Percentiles rank a stretch among this genome's conserved stretches.
These are phyloP conservation scores for Pluteus cervinus DNA, from an alignment of 768 basidiomycete species.

Conservation along the genomic window DNA sequence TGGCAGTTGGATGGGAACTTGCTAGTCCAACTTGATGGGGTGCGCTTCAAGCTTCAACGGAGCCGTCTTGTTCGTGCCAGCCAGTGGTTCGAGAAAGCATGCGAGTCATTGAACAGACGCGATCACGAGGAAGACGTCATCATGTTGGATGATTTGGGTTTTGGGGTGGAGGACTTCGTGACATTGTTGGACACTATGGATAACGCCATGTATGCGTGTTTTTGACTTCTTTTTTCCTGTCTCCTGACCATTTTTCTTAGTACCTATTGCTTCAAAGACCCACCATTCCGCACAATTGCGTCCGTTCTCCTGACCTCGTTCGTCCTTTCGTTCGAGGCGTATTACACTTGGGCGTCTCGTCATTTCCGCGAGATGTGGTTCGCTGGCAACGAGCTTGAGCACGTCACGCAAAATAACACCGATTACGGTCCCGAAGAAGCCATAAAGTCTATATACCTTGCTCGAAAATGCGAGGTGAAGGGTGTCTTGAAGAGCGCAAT, in stretches of 20 bases:
- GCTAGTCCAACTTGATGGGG: constrained; percentile 25
- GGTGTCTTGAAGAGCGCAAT: neutral
- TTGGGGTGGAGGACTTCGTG: constrained; percentile 26
- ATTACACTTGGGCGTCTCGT: no score
- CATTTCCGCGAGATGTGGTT: no score
- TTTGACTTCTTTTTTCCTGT: neutral
- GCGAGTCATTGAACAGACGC: constrained; percentile 9
- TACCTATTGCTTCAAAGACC: neutral
- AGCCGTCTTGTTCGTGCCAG: constrained; percentile 25
- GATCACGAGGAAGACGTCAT: constrained; percentile 5
- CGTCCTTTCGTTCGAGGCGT: no score
- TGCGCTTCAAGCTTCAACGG: constrained; percentile 28
- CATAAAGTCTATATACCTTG: neutral
- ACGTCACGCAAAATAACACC: neutral
- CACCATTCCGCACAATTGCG: neutral
- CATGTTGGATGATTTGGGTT: constrained; percentile 12
- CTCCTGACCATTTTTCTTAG: neutral
- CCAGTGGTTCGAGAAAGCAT: constrained; percentile 24
- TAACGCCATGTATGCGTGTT: constrained; percentile 21
- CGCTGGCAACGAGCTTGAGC: no score
- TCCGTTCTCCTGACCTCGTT: neutral
- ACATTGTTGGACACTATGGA: constrained; percentile 24
- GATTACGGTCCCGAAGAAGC: neutral
- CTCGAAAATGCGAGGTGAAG: neutral
- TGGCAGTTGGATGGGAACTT: constrained; percentile 31